Base-by-base conservation (phyloP, 345 rosid genomes). In the Leavenworthia alabamica region DNA sequence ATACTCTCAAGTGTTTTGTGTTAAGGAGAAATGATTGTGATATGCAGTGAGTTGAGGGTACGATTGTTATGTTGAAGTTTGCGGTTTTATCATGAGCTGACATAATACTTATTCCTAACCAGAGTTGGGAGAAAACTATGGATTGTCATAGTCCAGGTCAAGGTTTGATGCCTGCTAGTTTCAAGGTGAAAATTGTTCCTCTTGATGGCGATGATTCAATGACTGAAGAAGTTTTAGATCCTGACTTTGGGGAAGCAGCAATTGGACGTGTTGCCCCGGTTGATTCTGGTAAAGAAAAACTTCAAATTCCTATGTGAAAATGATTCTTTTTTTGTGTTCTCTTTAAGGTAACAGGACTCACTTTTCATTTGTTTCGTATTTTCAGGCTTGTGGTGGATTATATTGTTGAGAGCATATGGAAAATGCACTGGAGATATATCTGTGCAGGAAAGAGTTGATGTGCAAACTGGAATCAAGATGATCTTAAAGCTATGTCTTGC, bases 121-220 rank as follows among this genome's bases (percentile, higher is more conserved):
- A 92, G 98, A 89, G 96, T 72, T 92, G 98, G 98, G 95, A 89
- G 88, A 92, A 92, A 74, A 92, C 98, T 29, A 83, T 92, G 86
- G 98, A 92, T 60, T 89, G 96, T 55, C 79, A 92, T 66, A 92
- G 96, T 60, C 98, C 98, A 39, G 95, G 98, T 58, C 96, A 89
- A 68, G 98, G 98, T 42, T 58, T 89, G 73, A 92, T 92, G 98
- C 98, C 98, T 44, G 89, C 93, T 39, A 89, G 95, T 74, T 92
- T 92, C 74, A 92, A 92, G 79, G 95, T 92, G 71, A 83, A 87
- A 29, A 85, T 79, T 19, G 80, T 85, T 70, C 93, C 84, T n/a
- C 83, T 83, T 37, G 96, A 88, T 29, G 92, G 95, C 5, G 93
- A 89, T 77, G 83, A 85, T 70, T 78, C 78, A 66, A 82, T 82